These are phyloP conservation scores for Daphne laureola DNA, from an alignment of 441 rosid genomes.

Conservation along the genomic window DNA sequence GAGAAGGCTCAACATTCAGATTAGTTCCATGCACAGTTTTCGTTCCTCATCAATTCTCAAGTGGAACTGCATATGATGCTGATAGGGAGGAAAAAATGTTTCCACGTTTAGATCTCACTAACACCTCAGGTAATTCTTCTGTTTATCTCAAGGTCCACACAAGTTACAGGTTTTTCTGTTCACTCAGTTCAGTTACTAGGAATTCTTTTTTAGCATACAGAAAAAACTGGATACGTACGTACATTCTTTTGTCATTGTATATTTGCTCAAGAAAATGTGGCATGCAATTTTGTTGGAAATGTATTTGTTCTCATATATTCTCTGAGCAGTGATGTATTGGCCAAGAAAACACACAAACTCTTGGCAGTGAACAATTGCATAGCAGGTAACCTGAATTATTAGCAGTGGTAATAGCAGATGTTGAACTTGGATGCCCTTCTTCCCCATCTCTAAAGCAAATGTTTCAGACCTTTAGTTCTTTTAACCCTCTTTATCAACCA, in stretches of 20 bases:
- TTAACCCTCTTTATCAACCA: too few relatives aligned
- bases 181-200: constrained; percentile 1
- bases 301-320: neutral
- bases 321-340: too few relatives aligned
- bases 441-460: too few relatives aligned
- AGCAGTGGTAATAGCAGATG: too few relatives aligned
- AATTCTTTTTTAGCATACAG: constrained; percentile 20
- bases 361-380: too few relatives aligned
- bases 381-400: too few relatives aligned
- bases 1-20: constrained; percentile 15
- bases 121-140: neutral
- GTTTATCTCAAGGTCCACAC: constrained; percentile 2
- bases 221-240: constrained; percentile 12
- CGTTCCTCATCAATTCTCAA: neutral
- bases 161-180: constrained; percentile 9
- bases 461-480: too few relatives aligned
- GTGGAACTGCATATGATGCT: neutral
- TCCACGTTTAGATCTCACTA: constrained; percentile 9
- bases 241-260: constrained; percentile 29
- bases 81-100: constrained; percentile 1
- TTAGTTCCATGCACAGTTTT: constrained; percentile 9
- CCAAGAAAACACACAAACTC: too few relatives aligned
- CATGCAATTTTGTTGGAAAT: constrained; percentile 21
- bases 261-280: constrained; percentile 16
- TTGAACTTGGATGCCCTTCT: too few relatives aligned